Evolutionary conservation across 768 basidiomycete species (phyloP), one percentile per base, ranked within the genome.

Genomic region (Tricholoma terreum): DNA sequence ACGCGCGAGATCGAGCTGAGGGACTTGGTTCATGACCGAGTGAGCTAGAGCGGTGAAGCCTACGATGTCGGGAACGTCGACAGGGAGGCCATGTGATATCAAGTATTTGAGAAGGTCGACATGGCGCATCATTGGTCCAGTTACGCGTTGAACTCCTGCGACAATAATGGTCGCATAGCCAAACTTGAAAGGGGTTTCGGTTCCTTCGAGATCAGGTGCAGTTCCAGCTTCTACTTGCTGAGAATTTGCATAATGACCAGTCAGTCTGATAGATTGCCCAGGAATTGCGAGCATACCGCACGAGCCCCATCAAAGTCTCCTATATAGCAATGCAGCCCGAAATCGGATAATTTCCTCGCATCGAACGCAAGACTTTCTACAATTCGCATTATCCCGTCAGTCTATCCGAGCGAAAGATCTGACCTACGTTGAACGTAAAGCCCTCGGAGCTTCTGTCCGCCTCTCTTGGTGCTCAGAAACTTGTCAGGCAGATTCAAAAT

Each of bases 21-120:
- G 64, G 1, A 46, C 17, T 0, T 63, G 61, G 0, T 69, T 67
- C 5, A 72, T 73, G 7, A 75, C 74, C 0, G 73, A 69, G 62
- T 83, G 82, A 48, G 80, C 75, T 4, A 84, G 73, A 1, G 84
- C 78, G 1, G 80, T 84, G 66, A 71, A 71, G 3, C 80, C 80
- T 9, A 67, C 71, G 43, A 84, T 76, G 56, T 84, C 84, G 1
- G 67, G 66, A 1, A 73, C 19, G 50, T 82, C 71, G 3, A 72
- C 65, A 3, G 79, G 70, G 0, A 76, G 69, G 11, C 81, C 81
- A 0, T 65, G 58, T 0, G 72, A 63, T 36, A 84, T 67, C 21
- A 85, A 75, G 49, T 70, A 74, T 35, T 67, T 63, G 52, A 84
- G 68, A 12, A 73, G 66, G 5, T 74, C 77, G 15, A 63, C 38